phyloP scores from a whole-genome alignment of 2,329 filamentous ascomycete species.

The Colletotrichum sp. region DNA sequence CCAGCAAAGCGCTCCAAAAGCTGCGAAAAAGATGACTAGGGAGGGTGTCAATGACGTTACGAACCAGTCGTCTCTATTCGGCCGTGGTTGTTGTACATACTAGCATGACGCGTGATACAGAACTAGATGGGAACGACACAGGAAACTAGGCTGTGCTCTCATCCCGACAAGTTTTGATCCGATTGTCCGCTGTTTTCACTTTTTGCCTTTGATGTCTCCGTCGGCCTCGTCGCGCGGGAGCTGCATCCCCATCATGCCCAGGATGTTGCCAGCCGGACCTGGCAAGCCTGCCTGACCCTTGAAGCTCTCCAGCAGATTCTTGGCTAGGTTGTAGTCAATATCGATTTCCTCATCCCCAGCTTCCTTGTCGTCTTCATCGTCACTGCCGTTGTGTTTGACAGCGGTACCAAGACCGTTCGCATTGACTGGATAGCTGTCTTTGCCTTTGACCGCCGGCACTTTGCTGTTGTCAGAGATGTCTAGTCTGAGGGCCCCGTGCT shows the following conservation, averaged over 20 bases:
- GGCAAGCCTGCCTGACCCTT: constrained; percentile 86
- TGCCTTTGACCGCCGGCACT: constrained; percentile 29
- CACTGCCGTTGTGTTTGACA: constrained; percentile 6
- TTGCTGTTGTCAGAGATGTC: constrained; percentile 40
- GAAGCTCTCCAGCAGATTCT: constrained; percentile 91
- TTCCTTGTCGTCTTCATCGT: constrained; percentile 48
- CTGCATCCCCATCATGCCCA: constrained; percentile 83
- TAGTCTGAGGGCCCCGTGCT: constrained; percentile 68
- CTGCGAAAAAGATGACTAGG: constrained; percentile 18
- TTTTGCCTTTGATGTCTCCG: constrained; percentile 32
- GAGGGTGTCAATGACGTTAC: neutral
- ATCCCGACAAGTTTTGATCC: neutral
- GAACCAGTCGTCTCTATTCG: neutral
- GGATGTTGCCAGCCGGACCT: constrained; percentile 85
- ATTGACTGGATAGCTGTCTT: neutral
- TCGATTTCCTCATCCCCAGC: constrained; percentile 66
- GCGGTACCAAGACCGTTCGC: neutral
- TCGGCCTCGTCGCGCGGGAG: constrained; percentile 81
- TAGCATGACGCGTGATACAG: neutral
- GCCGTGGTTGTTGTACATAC: neutral
- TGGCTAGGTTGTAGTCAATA: constrained; percentile 85
- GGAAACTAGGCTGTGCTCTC: neutral
- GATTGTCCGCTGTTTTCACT: neutral
- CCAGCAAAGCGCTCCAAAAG: constrained; percentile 49
- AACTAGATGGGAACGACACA: neutral